These are phyloP conservation scores for Dendrobium huoshanense DNA, from an alignment of 106 monocot species.

Conservation along the genomic window DNA sequence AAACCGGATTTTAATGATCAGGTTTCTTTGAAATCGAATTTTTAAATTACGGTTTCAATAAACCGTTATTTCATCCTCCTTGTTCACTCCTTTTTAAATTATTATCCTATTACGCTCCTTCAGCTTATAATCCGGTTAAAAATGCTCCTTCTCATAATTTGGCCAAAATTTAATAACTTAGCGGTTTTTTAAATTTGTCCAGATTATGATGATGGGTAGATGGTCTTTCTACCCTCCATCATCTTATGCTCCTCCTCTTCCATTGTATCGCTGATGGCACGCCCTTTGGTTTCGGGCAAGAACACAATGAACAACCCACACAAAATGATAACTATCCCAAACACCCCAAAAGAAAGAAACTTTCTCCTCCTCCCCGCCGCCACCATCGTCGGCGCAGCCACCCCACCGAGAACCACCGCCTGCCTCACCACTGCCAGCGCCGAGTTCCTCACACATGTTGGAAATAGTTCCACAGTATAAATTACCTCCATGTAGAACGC, in stretches of 20 bases:
- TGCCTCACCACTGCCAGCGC: conserved; percentile 67
- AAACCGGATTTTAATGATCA: too few species aligned
- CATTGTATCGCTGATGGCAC: conserved; percentile 5
- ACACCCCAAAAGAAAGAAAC: not conserved
- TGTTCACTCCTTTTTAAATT: too few species aligned
- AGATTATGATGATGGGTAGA: too few species aligned
- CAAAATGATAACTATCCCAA: conserved; percentile 18
- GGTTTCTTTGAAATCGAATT: too few species aligned
- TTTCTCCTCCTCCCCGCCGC: conserved; percentile 38
- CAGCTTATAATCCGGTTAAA: too few species aligned
- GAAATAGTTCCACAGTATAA: conserved; percentile 62
- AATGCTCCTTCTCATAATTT: too few species aligned
- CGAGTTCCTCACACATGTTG: conserved; percentile 41
- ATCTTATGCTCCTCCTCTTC: conserved; percentile 22
- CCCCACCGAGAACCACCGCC: conserved; percentile 73
- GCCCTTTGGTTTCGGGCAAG: conserved; percentile 16
- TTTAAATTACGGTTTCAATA: too few species aligned
- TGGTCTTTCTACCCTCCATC: too few species aligned
- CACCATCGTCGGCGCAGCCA: conserved; percentile 63
- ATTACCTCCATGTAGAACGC: conserved; percentile 51
- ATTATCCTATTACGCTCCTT: too few species aligned
- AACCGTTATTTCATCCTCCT: too few species aligned
- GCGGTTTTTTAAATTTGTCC: too few species aligned
- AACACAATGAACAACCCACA: conserved; percentile 44
- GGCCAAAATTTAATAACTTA: too few species aligned